Evolutionary conservation across 1,139 yeast genomes (phyloP).

Genomic region (Blastobotrys aristatus): DNA sequence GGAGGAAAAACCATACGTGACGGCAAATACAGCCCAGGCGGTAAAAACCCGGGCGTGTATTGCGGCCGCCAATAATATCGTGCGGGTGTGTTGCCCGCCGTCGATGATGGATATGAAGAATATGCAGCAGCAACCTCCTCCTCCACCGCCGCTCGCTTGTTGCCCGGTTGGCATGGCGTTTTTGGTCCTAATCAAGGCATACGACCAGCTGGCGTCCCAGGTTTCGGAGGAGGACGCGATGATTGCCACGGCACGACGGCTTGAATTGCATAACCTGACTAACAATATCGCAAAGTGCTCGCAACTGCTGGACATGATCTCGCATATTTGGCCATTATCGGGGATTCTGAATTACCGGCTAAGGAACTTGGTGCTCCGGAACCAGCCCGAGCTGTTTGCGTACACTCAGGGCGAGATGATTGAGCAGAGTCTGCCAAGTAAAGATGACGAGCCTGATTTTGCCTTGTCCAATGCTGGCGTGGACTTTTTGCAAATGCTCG

Average conservation of each 20-base stretch:
- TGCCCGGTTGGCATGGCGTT: slow-evolving; percentile 11
- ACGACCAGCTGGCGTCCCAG: slow-evolving; percentile 3
- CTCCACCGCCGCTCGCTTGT: slow-evolving; percentile 7
- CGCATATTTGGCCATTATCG: slow-evolving; percentile 8
- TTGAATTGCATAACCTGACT: slow-evolving; percentile 4
- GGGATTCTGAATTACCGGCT: slow-evolving; percentile 5
- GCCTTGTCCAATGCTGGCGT: slow-evolving; percentile 5
- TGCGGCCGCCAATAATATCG: slow-evolving; percentile 10
- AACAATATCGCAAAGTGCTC: slow-evolving; percentile 2
- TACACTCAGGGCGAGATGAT: slow-evolving; percentile 4
- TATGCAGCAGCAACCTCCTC: no score
- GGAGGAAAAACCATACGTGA: neutral
- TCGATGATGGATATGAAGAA: no score
- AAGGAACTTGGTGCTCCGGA: slow-evolving; percentile 5
- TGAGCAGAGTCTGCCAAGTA: neutral
- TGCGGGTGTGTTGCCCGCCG: neutral
- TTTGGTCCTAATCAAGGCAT: slow-evolving; percentile 11
- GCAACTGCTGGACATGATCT: neutral
- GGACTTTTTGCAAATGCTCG: slow-evolving; percentile 12
- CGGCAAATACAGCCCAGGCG: neutral
- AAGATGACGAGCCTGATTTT: neutral
- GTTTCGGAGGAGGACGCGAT: slow-evolving; percentile 3
- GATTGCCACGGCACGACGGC: slow-evolving; percentile 1
- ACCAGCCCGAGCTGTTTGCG: slow-evolving; percentile 10
- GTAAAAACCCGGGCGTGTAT: slow-evolving; percentile 5